phyloP scores from a whole-genome alignment of 495 filamentous ascomycete species.

The Penicillium pulvis region DNA sequence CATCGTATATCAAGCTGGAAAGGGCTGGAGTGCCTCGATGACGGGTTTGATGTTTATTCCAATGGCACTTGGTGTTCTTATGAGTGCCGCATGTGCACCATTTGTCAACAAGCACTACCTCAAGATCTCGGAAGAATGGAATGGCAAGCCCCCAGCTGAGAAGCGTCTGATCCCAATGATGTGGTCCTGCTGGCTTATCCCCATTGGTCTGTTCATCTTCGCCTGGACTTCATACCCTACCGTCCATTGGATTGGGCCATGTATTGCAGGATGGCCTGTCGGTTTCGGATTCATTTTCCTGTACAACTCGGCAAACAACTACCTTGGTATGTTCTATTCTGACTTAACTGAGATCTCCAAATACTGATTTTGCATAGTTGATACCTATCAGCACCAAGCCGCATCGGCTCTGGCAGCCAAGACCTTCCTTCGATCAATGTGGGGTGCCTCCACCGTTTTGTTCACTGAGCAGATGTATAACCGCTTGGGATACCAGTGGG shows the following conservation, averaged over 20 bases:
- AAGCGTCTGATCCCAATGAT: constrained; percentile 82
- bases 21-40: constrained; percentile 68
- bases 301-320: constrained; percentile 85
- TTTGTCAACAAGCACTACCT: constrained; percentile 78
- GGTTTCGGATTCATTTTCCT: constrained; percentile 87
- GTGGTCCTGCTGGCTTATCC: constrained; percentile 77
- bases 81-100: constrained; percentile 65
- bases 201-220: constrained; percentile 79
- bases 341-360: neutral
- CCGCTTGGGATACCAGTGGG: constrained; percentile 74
- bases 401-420: constrained; percentile 84
- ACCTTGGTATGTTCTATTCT: constrained; percentile 47
- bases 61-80: constrained; percentile 66
- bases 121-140: constrained; percentile 55
- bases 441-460: constrained; percentile 73
- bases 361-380: constrained; percentile 51
- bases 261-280: constrained; percentile 72
- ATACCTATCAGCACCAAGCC: constrained; percentile 84
- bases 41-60: constrained; percentile 85
- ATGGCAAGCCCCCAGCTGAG: constrained; percentile 74
- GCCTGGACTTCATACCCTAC: constrained; percentile 74
- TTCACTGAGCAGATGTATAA: constrained; percentile 84
- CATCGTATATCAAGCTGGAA: constrained; percentile 74
- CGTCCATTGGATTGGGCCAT: constrained; percentile 70
- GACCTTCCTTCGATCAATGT: constrained; percentile 76